phyloP scores from a whole-genome alignment of 176 grass and related monocot species.

The Carex kokanica region DNA sequence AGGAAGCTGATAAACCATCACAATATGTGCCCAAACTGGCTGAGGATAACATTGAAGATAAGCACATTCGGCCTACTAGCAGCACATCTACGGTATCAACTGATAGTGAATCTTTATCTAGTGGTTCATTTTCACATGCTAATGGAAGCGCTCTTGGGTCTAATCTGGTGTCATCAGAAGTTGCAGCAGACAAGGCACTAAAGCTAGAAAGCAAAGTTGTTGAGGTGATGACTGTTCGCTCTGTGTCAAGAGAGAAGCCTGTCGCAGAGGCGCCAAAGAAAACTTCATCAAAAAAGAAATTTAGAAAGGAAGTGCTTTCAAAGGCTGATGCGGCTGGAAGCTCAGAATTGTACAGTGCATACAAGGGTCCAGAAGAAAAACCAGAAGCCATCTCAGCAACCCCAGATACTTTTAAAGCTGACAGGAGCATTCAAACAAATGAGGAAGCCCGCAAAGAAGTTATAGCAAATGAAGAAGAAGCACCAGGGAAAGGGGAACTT shows the following conservation, averaged over 20 bases:
- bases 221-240: slow-evolving; percentile 18
- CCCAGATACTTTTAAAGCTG: slow-evolving; percentile 36
- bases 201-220: slow-evolving; percentile 39
- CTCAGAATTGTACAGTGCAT: slow-evolving; percentile 95
- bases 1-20: background rate
- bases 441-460: slow-evolving; percentile 44
- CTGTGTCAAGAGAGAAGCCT: slow-evolving; percentile 59
- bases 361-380: slow-evolving; percentile 79
- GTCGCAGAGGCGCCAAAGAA: slow-evolving; percentile 46
- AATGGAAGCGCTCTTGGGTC: background rate
- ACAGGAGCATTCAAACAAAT: background rate
- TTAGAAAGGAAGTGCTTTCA: slow-evolving; percentile 72
- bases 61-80: slow-evolving; percentile 15
- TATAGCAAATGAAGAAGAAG: slow-evolving; percentile 44
- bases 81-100: slow-evolving; percentile 24
- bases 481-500: slow-evolving; percentile 52
- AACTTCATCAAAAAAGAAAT: slow-evolving; percentile 47
- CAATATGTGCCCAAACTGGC: background rate
- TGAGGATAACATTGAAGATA: slow-evolving; percentile 18
- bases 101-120: background rate
- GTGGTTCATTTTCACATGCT: slow-evolving; percentile 18
- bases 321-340: slow-evolving; percentile 91
- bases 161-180: slow-evolving; percentile 6
- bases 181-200: slow-evolving; percentile 27
- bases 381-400: slow-evolving; percentile 23